Evolutionary conservation across 1,139 yeast genomes (phyloP), one percentile per base, ranked within the genome.

Genomic region (Suhomyces bokatorum): DNA sequence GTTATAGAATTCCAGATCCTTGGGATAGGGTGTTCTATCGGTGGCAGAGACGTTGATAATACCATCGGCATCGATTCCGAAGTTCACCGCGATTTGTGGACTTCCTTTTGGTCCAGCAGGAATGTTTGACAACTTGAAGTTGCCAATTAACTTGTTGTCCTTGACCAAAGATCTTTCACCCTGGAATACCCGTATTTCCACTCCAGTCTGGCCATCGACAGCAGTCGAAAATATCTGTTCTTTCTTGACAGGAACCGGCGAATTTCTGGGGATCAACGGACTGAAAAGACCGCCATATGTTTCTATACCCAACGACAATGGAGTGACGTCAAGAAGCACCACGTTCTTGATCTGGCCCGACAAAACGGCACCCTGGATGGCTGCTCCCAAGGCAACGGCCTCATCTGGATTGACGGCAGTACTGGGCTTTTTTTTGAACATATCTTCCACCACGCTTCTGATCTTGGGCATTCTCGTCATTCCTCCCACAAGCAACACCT

Each of bases 391-490:
- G 1, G 93, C 93, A 13, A 86, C 95, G 0, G 93, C 91, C 62
- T 86, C 95, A 60, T 86, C 95, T 1, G 95, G 95, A 54, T 86
- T 86, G 2, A 86, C 86, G 1, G 78, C 75, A 2, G 83, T 78
- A 50, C 79, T 83, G 16, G 90, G 88, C 42, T 69, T 64, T 53
- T 75, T 81, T 6, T 70, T 69, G 58, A 85, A 85, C n/a, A 80
- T 57, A 1, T 75, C 73, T 48, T 72, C 76, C 1, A 86, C 90
- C 0, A 76, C 67, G 28, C 69, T 66, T 47, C 89, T 69, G 34
- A 86, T 78, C 58, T 79, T 81, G 24, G 95, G 95, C 95, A 86
- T 86, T 59, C 93, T 68, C 0, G 95, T 85, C 95, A 86, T 86
- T 34, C 95, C 95, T 27, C 95, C 95, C 24, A 86, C 95, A 39